Conservation (phyloP, 2,329 filamentous ascomycete species). For the Metarhizium robertsii region DNA sequence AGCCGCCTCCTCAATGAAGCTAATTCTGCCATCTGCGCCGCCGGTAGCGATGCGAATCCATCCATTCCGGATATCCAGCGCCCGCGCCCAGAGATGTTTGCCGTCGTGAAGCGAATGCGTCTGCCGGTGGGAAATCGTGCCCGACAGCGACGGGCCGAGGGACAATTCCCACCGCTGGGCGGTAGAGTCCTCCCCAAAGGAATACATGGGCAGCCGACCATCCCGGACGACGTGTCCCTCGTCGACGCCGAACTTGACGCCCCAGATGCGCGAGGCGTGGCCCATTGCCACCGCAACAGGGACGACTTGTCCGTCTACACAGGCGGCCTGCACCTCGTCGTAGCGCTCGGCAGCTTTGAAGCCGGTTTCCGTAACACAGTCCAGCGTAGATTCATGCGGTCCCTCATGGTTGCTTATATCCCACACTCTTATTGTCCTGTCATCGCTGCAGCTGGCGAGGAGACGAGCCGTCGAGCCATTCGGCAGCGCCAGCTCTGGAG, state of each 20-base stretch:
- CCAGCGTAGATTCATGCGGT: neutral
- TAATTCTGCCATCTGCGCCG: conserved; percentile 70
- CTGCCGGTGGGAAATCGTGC: conserved; percentile 39
- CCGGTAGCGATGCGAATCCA: conserved; percentile 55
- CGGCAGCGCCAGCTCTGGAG: conserved; percentile 36
- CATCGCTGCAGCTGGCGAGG: conserved; percentile 91
- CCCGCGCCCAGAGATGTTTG: conserved; percentile 84
- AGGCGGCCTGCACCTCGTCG: conserved; percentile 12
- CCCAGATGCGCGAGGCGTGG: conserved; percentile 85
- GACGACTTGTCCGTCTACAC: conserved; percentile 15
- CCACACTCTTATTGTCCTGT: conserved; percentile 84
- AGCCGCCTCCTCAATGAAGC: conserved; percentile 27
- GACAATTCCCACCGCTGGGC: conserved; percentile 57
- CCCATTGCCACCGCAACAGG: conserved; percentile 70
- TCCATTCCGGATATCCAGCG: conserved; percentile 23
- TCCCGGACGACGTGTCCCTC: conserved; percentile 3
- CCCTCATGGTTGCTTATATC: conserved; percentile 53
- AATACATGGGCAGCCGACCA: conserved; percentile 41
- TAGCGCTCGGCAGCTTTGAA: conserved; percentile 35
- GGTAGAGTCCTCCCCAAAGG: conserved; percentile 79
- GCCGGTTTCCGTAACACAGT: conserved; percentile 41
- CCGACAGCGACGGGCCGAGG: conserved; percentile 3
- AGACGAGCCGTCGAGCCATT: conserved; percentile 41
- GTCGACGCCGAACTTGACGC: conserved; percentile 53
- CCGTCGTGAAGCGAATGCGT: conserved; percentile 62